phyloP scores from a whole-genome alignment of 1,139 yeast genomes.

The Hansenula lynferdii region DNA sequence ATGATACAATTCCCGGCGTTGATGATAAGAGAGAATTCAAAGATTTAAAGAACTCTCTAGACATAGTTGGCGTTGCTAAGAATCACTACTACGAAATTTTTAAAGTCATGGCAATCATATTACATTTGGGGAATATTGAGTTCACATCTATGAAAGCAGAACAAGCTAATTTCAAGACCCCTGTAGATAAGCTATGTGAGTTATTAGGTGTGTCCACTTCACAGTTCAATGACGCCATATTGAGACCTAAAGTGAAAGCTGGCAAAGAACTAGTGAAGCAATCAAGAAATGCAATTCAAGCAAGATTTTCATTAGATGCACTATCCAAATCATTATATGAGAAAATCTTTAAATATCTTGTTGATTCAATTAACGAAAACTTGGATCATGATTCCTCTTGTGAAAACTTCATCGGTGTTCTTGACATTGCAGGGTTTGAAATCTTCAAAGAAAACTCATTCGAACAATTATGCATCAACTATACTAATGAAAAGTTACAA shows the following conservation, averaged over 20 bases:
- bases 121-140: slow-evolving; percentile 83
- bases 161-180: slow-evolving; percentile 68
- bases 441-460: slow-evolving; percentile 95
- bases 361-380: slow-evolving; percentile 70
- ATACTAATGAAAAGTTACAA: slow-evolving; percentile 94
- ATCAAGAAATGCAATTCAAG: slow-evolving; percentile 76
- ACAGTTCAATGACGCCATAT: slow-evolving; percentile 52
- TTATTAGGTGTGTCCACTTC: slow-evolving; percentile 60
- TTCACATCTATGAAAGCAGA: slow-evolving; percentile 70
- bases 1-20: slow-evolving; percentile 56
- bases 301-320: slow-evolving; percentile 79
- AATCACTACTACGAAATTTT: slow-evolving; percentile 57
- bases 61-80: slow-evolving; percentile 63
- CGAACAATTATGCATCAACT: slow-evolving; percentile 95
- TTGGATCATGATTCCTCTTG: slow-evolving; percentile 41
- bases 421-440: slow-evolving; percentile 97
- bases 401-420: slow-evolving; percentile 77
- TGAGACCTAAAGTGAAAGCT: slow-evolving; percentile 85
- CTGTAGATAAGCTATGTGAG: slow-evolving; percentile 51
- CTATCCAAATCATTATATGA: slow-evolving; percentile 86
- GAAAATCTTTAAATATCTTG: slow-evolving; percentile 72
- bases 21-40: slow-evolving; percentile 71
- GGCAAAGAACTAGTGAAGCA: slow-evolving; percentile 86
- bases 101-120: slow-evolving; percentile 65
- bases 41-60: slow-evolving; percentile 58